Evolutionary conservation across 495 filamentous ascomycete genomes (phyloP).

Genomic region (Daldinia decipiens): DNA sequence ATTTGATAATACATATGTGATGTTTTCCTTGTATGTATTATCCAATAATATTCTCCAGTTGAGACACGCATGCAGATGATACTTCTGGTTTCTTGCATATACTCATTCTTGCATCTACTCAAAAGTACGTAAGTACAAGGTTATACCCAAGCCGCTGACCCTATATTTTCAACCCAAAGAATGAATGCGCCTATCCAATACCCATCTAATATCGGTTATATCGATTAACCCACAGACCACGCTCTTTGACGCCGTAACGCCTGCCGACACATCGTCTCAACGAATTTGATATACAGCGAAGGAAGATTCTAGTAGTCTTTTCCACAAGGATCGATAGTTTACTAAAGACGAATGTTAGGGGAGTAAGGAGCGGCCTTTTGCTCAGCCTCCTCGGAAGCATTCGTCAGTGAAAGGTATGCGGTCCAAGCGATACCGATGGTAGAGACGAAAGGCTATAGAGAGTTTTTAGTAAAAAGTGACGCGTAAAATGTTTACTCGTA

Average conservation of each 20-base stretch:
- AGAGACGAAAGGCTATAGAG: constrained; percentile 87
- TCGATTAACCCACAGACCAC: constrained; percentile 12
- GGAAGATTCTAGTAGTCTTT: constrained; percentile 6
- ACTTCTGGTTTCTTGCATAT: constrained; percentile 22
- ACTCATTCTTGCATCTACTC: constrained; percentile 28
- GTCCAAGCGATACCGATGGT: constrained; percentile 99
- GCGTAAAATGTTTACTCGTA: background rate
- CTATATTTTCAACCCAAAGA: constrained; percentile 18
- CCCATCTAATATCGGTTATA: constrained; percentile 2
- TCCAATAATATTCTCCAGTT: constrained; percentile 15
- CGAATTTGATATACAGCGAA: constrained; percentile 12
- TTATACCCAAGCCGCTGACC: constrained; percentile 11
- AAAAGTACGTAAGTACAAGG: constrained; percentile 10
- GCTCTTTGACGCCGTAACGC: constrained; percentile 28
- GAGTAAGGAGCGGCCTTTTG: constrained; percentile 45
- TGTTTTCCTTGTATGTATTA: constrained; percentile 7
- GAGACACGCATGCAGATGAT: background rate
- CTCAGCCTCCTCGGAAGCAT: constrained; percentile 76
- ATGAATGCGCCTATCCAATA: constrained; percentile 21
- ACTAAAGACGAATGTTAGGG: constrained; percentile 48
- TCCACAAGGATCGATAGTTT: constrained; percentile 6
- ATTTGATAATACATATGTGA: constrained; percentile 6
- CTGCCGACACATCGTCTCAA: constrained; percentile 18
- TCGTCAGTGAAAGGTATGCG: constrained; percentile 95
- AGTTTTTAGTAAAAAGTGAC: constrained; percentile 15